Conservation (phyloP, 108 stramenopile species). For the Licmophora abbreviata region DNA sequence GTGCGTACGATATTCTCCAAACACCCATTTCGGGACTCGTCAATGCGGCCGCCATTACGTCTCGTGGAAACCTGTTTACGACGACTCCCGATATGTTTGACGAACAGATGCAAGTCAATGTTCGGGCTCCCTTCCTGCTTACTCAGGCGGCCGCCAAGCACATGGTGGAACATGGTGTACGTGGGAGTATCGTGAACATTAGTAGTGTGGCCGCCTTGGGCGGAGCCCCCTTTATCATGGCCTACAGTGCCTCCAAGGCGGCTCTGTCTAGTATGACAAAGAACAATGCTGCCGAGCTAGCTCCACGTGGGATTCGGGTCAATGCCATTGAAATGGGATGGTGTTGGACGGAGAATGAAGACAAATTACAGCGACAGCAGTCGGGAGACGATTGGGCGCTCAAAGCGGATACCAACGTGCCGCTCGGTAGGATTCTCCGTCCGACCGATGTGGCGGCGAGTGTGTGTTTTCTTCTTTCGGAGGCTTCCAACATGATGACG, state of each 20-base stretch:
- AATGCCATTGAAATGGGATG: slow-evolving; percentile 51
- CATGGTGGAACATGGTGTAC: slow-evolving; percentile 14
- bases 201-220: slow-evolving; percentile 32
- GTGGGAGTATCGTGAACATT: slow-evolving; percentile 37
- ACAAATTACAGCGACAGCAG: slow-evolving; percentile 23
- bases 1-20: slow-evolving; percentile 3
- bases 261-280: slow-evolving; percentile 35
- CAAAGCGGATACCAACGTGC: slow-evolving; percentile 21
- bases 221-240: slow-evolving; percentile 32
- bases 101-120: slow-evolving; percentile 28
- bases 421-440: slow-evolving; percentile 33
- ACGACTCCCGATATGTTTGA: slow-evolving; percentile 31
- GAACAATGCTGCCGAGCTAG: slow-evolving; percentile 33
- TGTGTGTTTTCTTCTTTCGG: slow-evolving; percentile 33
- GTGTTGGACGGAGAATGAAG: slow-evolving; percentile 35
- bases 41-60: slow-evolving; percentile 37
- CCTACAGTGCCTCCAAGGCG: slow-evolving; percentile 31
- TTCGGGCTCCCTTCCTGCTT: slow-evolving; percentile 39
- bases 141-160: slow-evolving; percentile 23
- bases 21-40: slow-evolving; percentile 18
- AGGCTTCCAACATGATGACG: slow-evolving; percentile 33
- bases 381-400: slow-evolving; percentile 17
- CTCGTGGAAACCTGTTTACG: slow-evolving; percentile 26
- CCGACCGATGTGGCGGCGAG: slow-evolving; percentile 33
- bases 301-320: slow-evolving; percentile 28